phyloP scores from a whole-genome alignment of 176 grass and related monocot species.

The Phragmites australis region DNA sequence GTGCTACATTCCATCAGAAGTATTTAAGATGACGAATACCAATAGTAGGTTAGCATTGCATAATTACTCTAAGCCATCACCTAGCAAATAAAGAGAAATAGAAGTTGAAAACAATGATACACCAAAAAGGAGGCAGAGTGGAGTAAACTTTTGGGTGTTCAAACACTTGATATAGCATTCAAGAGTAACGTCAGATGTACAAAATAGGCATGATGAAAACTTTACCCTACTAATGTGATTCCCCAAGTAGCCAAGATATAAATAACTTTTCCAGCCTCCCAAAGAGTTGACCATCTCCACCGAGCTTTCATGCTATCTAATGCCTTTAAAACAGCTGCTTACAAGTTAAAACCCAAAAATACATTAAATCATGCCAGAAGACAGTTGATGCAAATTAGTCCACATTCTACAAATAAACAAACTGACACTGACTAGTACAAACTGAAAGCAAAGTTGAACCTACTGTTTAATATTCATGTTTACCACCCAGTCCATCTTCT shows the following conservation, averaged over 20 bases:
- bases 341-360: not conserved
- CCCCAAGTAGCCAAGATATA: slow-evolving; percentile 88
- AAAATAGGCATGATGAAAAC: not conserved
- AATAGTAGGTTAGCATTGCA: not conserved
- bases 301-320: slow-evolving; percentile 62
- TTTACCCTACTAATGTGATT: slow-evolving; percentile 82
- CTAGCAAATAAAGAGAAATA: not conserved
- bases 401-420: not conserved
- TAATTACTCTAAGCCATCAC: not conserved
- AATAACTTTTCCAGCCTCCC: slow-evolving; percentile 91
- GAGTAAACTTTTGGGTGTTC: not conserved
- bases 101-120: slow-evolving; percentile 1
- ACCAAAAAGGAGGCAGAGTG: not conserved
- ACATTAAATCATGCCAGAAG: slow-evolving; percentile 9
- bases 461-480: not conserved
- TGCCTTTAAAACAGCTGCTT: slow-evolving; percentile 65
- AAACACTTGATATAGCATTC: not conserved
- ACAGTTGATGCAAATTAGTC: not conserved
- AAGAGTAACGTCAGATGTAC: not conserved
- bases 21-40: not conserved
- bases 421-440: not conserved
- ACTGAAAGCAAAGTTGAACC: not conserved
- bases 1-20: not conserved
- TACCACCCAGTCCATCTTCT: not conserved
- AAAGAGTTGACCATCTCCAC: slow-evolving; percentile 76